These are phyloP conservation scores for Talaromyces nanjingensis DNA, from an alignment of 495 filamentous ascomycete genomes.

Conservation along the genomic window DNA sequence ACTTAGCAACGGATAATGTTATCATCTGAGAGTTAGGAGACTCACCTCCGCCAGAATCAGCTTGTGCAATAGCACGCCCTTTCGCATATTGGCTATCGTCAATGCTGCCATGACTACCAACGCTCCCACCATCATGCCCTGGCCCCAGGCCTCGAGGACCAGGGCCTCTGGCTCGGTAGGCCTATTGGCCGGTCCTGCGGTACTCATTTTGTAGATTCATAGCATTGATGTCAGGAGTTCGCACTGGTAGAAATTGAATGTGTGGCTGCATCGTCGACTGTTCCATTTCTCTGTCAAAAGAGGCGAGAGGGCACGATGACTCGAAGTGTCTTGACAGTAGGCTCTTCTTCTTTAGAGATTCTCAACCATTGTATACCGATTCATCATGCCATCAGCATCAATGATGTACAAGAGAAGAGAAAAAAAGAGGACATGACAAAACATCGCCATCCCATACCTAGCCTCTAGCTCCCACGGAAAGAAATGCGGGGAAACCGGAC, in stretches of 20 bases:
- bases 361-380: background rate
- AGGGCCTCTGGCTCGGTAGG: conserved; percentile 28
- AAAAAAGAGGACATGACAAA: background rate
- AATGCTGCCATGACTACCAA: conserved; percentile 38
- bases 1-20: too few species aligned
- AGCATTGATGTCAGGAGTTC: background rate
- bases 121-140: conserved; percentile 41
- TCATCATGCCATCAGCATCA: background rate
- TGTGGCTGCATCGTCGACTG: background rate
- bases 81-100: conserved; percentile 37
- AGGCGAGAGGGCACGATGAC: background rate
- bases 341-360: background rate
- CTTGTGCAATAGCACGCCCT: conserved; percentile 35
- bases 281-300: background rate
- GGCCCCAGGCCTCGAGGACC: conserved; percentile 41
- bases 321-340: background rate
- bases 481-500: background rate
- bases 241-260: background rate
- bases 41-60: conserved; percentile 22
- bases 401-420: background rate
- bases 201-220: background rate
- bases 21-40: background rate
- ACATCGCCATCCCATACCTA: background rate
- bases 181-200: conserved; percentile 6
- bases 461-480: background rate